Conservation (phyloP, 192 early-diverging fungal genomes). For the Rhizoclosmatium globosum region DNA sequence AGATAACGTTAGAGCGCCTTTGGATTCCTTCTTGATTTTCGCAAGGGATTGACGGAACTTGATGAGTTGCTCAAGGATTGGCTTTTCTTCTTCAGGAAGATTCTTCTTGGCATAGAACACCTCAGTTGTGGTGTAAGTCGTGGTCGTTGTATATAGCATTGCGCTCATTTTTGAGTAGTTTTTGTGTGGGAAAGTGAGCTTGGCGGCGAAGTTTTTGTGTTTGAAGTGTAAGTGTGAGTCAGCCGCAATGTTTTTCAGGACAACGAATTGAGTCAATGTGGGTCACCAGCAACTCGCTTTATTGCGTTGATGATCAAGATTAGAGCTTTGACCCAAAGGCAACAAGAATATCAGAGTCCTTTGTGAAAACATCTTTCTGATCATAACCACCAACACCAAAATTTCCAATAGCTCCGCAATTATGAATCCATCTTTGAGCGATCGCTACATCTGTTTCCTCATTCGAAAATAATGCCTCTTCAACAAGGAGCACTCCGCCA, state of each 20-base stretch:
- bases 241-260: background rate
- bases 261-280: background rate
- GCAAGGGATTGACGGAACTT: slow-evolving; percentile 33
- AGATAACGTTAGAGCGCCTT: slow-evolving; percentile 29
- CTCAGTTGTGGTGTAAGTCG: background rate
- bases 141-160: background rate
- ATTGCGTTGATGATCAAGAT: background rate
- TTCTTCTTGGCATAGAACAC: background rate
- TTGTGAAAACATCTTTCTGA: background rate
- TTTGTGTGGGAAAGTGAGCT: background rate
- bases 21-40: slow-evolving; percentile 21
- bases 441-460: background rate
- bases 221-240: background rate
- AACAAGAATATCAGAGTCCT: no score
- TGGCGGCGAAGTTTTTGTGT: background rate
- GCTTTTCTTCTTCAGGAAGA: slow-evolving; percentile 31
- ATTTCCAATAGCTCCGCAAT: background rate
- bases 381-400: slow-evolving; percentile 4
- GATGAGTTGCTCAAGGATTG: slow-evolving; percentile 35
- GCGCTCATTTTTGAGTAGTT: slow-evolving; percentile 10
- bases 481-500: slow-evolving; percentile 5
- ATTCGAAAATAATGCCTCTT: background rate
- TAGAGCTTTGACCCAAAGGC: background rate
- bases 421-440: background rate
- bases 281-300: background rate